Evolutionary conservation across 2,329 filamentous ascomycete genomes (phyloP).

Genomic region (Huntiella abstrusa): DNA sequence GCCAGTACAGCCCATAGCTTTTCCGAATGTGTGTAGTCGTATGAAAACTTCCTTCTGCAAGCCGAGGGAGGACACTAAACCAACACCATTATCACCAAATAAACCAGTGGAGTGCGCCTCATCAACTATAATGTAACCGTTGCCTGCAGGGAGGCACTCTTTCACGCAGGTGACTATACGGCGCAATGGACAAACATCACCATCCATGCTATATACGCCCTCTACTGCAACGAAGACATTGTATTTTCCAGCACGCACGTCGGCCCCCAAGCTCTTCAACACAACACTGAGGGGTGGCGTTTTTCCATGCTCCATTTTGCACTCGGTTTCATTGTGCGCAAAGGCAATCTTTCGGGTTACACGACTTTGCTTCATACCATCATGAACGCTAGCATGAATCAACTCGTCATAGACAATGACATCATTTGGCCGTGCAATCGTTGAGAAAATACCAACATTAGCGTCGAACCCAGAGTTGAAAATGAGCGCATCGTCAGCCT

Average conservation of each 20-base stretch:
- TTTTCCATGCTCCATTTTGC: neutral
- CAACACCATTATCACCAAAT: conserved; percentile 34
- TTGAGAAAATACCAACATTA: conserved; percentile 43
- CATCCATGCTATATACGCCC: conserved; percentile 68
- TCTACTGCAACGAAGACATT: conserved; percentile 54
- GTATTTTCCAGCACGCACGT: conserved; percentile 19
- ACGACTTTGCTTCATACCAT: conserved; percentile 51
- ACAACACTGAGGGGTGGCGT: neutral
- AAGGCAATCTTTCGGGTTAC: conserved; percentile 32
- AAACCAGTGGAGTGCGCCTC: conserved; percentile 50
- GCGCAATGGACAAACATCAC: conserved; percentile 46
- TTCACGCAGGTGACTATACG: conserved; percentile 41
- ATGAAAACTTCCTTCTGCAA: conserved; percentile 37
- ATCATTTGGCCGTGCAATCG: conserved; percentile 40
- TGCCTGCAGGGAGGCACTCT: conserved; percentile 32
- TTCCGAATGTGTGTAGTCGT: conserved; percentile 46
- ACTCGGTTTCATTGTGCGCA: conserved; percentile 28
- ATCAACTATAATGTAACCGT: conserved; percentile 46
- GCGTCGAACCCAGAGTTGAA: conserved; percentile 47
- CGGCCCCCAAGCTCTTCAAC: conserved; percentile 17
- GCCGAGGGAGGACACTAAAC: conserved; percentile 36
- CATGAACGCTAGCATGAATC: conserved; percentile 61
- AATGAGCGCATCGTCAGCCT: conserved; percentile 26
- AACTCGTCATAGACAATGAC: conserved; percentile 53
- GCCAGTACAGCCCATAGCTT: conserved; percentile 48